Evolutionary conservation across 176 grass and related monocot species (phyloP).

Genomic region (Thalia dealbata): DNA sequence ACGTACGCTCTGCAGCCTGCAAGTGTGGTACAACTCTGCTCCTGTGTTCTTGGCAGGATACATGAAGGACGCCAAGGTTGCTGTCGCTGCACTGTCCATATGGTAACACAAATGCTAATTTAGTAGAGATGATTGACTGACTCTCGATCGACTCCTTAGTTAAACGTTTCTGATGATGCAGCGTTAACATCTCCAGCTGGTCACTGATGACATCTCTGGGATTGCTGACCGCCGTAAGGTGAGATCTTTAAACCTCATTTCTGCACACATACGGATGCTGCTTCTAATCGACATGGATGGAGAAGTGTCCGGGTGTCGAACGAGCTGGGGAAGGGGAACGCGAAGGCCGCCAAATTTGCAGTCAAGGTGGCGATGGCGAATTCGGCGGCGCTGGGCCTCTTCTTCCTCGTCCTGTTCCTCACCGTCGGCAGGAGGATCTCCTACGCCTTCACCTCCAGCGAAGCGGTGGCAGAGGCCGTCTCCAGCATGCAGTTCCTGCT

Average conservation of each 20-base stretch:
- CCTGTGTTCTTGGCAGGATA: neutral
- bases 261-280: too few relatives aligned
- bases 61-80: neutral
- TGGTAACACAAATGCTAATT: neutral
- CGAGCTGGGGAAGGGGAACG: slow-evolving; percentile 1
- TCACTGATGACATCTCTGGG: slow-evolving; percentile 2
- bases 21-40: neutral
- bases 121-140: neutral
- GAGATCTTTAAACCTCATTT: neutral
- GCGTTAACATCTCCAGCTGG: slow-evolving; percentile 6
- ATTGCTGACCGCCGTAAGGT: slow-evolving; percentile 1
- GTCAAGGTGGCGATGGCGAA: slow-evolving; percentile 3
- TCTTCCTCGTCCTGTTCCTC: neutral
- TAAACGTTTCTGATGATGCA: neutral
- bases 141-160: neutral
- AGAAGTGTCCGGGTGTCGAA: slow-evolving; percentile 5
- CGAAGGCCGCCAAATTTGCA: neutral
- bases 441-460: neutral
- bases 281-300: neutral
- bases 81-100: neutral
- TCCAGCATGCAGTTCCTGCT: neutral
- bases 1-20: neutral
- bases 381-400: neutral
- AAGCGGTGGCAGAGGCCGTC: neutral
- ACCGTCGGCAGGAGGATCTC: slow-evolving; percentile 6